Evolutionary conservation across 2,329 filamentous ascomycete species (phyloP), one percentile per base, ranked within the genome.

Genomic region (Parascedosporium putredinis): DNA sequence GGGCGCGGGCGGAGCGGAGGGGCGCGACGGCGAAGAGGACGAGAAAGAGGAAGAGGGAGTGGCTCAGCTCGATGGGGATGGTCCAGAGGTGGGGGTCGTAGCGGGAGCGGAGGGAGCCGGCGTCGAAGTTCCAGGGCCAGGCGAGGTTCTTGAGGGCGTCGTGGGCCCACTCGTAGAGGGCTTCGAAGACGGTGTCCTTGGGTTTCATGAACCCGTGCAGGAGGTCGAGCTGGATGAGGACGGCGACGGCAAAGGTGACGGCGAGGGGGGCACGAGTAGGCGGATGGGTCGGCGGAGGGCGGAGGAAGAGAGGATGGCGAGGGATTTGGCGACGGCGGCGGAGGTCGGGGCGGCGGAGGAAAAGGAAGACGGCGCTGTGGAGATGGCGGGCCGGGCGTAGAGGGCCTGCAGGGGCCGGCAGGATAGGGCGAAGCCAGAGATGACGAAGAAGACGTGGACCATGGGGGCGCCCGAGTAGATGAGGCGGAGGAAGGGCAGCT

Each of bases 1-100:
- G 67, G 42, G 70, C 55, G 20, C 51, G 51, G 9, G 64, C 54
- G 2, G 63, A 67, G 33, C 67, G 67, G 27, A 78, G 58, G 23
- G 72, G 66, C 5, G 73, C 72, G 8, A 73, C 69, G 18, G 68
- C 76, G 3, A 79, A 52, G 20, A 79, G 61, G 10, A 69, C 66
- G 6, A 80, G 61, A 59, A 81, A 81, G 8, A 81, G 67, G 51
- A 76, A 67, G 59, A 82, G 70, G 2, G 75, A 79, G 59, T 73
- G 76, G 52, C 74, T 68, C 57, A 78, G 79, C 59, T 82, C 78
- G 44, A 79, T 70, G 2, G 78, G 78, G 40, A 82, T 81, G 4
- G 79, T 81, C 78, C 78, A 82, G 22, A 81, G 62, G 53, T 82
- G 78, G 23, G 76, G 68, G 56, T 81, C 76, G 56, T 79, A 78